phyloP scores from a whole-genome alignment of 2,329 filamentous ascomycete species.

The Capronia epimyces region DNA sequence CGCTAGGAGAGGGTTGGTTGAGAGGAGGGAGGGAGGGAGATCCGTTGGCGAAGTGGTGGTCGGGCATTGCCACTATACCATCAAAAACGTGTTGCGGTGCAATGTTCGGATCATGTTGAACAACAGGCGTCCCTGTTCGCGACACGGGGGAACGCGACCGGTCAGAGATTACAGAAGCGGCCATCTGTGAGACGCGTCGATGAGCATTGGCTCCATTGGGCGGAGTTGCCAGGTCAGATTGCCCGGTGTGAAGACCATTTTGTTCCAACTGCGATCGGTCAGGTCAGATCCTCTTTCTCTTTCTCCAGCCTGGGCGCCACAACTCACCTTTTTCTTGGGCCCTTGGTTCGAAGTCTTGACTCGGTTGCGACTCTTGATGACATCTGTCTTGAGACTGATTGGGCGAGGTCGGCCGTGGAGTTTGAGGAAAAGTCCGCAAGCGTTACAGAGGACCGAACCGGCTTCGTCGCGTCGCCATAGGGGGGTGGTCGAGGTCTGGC shows the following conservation, averaged over 20 bases:
- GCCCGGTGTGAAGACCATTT: constrained; percentile 55
- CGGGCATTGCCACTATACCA: constrained; percentile 56
- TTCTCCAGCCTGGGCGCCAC: constrained; percentile 14
- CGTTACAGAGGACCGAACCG: constrained; percentile 94
- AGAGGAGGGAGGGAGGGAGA: constrained; percentile 50
- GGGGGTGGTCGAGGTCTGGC: constrained; percentile 88
- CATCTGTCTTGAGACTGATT: constrained; percentile 96
- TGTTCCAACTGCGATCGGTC: constrained; percentile 41
- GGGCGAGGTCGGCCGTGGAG: constrained; percentile 87
- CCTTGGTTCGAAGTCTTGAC: constrained; percentile 82
- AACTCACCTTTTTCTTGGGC: constrained; percentile 73
- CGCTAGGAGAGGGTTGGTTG: constrained; percentile 55
- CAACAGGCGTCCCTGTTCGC: constrained; percentile 69
- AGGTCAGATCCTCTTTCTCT: no score
- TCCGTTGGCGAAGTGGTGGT: constrained; percentile 54
- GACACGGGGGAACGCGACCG: constrained; percentile 73
- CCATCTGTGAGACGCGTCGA: constrained; percentile 65
- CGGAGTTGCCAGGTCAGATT: constrained; percentile 53
- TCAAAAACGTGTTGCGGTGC: constrained; percentile 76
- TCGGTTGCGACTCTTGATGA: constrained; percentile 98
- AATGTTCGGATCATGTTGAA: constrained; percentile 63
- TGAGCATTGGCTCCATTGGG: constrained; percentile 53
- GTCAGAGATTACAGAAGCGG: constrained; percentile 65
- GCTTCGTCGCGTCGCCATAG: constrained; percentile 96
- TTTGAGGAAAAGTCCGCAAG: constrained; percentile 95